Conservation (phyloP, 805 yeast genomes). For the Pichia gijzeniarum region DNA sequence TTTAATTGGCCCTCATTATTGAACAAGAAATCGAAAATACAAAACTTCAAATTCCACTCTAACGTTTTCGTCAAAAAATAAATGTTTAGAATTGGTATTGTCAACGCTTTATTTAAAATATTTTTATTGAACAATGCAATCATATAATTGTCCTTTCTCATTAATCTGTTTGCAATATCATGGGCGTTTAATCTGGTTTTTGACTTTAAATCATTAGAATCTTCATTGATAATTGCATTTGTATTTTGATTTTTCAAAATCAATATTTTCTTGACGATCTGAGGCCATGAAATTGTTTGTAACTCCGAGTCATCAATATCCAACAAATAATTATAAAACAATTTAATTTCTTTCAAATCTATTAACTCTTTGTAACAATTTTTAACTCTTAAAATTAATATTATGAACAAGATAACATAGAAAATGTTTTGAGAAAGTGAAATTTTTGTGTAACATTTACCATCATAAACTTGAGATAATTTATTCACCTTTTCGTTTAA, state of each 20-base stretch:
- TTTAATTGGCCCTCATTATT: conserved; percentile 78
- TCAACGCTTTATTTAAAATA: conserved; percentile 59
- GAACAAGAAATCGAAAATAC: conserved; percentile 82
- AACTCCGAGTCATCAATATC: conserved; percentile 73
- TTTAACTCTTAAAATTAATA: conserved; percentile 44
- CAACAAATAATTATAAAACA: conserved; percentile 68
- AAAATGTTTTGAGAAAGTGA: conserved; percentile 49
- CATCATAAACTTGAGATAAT: conserved; percentile 37
- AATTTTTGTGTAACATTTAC: conserved; percentile 41
- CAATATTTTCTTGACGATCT: conserved; percentile 71
- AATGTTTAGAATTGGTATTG: conserved; percentile 28
- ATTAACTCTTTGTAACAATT: conserved; percentile 58
- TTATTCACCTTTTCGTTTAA: conserved; percentile 30
- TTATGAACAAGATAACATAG: conserved; percentile 52
- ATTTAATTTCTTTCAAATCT: conserved; percentile 64
- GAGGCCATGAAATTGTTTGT: conserved; percentile 91
- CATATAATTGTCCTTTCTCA: conserved; percentile 92
- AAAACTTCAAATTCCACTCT: conserved; percentile 90
- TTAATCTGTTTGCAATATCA: conserved; percentile 88
- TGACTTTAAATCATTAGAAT: conserved; percentile 50
- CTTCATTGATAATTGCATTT: conserved; percentile 51
- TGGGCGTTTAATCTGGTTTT: conserved; percentile 82
- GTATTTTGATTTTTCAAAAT: conserved; percentile 75
- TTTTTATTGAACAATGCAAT: conserved; percentile 83
- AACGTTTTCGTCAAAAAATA: conserved; percentile 69